A percentile compares a stretch with the other conserved stretches of the same genome.
These are phyloP conservation scores for Acanthamoeba polyphaga DNA, from an alignment of 208 protist species.

Conservation along the genomic window DNA sequence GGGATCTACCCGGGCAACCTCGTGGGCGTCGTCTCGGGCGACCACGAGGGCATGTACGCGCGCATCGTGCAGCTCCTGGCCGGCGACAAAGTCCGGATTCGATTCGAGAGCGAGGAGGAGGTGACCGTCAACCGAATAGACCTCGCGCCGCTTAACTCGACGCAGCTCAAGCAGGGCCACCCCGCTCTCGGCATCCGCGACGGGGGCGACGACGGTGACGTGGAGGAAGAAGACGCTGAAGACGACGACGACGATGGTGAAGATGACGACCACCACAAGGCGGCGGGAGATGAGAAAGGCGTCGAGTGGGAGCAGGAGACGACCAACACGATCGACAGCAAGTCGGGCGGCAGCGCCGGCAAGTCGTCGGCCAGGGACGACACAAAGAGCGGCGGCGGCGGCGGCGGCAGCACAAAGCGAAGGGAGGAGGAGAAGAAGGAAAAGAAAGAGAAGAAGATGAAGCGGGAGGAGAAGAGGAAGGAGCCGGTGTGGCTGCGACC, in stretches of 20 bases:
- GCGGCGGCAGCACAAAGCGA: neutral
- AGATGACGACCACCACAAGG: neutral
- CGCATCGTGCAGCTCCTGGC: neutral
- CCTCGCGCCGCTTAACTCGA: neutral
- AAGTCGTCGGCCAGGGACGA: neutral
- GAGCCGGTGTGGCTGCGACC: constrained; percentile 39
- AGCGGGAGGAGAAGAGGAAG: neutral
- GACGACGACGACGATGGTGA: neutral
- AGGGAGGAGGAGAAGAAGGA: constrained; percentile 13
- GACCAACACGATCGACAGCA: neutral
- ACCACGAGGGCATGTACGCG: constrained; percentile 62
- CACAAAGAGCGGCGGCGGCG: neutral
- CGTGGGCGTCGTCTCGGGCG: neutral
- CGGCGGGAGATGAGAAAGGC: neutral
- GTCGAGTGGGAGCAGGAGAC: neutral
- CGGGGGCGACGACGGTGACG: neutral
- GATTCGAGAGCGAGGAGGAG: constrained; percentile 31
- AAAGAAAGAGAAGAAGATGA: neutral
- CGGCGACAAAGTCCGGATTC: constrained; percentile 32
- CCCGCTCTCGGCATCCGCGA: constrained; percentile 30
- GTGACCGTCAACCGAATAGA: constrained; percentile 6
- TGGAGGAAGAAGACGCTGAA: neutral
- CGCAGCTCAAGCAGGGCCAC: constrained; percentile 7
- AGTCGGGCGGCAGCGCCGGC: neutral
- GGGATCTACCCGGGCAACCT: constrained; percentile 25